Conservation (phyloP, 495 filamentous ascomycete genomes). For the Daldinia concentrica region DNA sequence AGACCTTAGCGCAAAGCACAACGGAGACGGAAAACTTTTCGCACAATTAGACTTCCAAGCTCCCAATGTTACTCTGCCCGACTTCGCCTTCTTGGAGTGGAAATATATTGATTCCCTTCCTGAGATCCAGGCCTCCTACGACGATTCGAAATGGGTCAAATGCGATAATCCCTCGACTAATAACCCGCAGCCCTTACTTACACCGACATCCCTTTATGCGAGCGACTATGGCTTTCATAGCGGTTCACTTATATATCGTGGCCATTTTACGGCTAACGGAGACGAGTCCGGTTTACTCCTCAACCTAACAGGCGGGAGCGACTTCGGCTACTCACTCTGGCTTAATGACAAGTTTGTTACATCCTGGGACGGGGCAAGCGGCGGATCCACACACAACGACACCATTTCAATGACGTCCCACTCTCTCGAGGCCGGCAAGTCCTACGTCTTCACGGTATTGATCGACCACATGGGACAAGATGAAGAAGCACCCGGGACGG, state of each 20-base stretch:
- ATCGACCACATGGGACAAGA: conserved; percentile 78
- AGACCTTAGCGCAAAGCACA: background rate
- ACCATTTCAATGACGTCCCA: conserved; percentile 57
- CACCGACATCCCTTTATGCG: conserved; percentile 70
- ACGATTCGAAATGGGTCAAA: conserved; percentile 71
- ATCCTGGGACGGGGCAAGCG: conserved; percentile 63
- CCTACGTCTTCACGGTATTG: conserved; percentile 72
- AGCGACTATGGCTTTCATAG: conserved; percentile 80
- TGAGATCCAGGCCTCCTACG: conserved; percentile 71
- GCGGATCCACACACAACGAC: conserved; percentile 62
- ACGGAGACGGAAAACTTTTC: background rate
- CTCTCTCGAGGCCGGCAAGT: conserved; percentile 49
- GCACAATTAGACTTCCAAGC: conserved; percentile 51
- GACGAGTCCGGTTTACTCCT: conserved; percentile 64
- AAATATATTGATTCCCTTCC: conserved; percentile 76
- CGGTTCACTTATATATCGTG: conserved; percentile 73
- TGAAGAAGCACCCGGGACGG: conserved; percentile 67
- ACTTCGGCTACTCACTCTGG: conserved; percentile 66
- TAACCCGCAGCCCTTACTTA: conserved; percentile 64
- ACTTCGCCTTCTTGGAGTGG: conserved; percentile 67
- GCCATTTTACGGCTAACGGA: conserved; percentile 73
- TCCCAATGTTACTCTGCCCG: conserved; percentile 64
- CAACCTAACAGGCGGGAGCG: conserved; percentile 68
- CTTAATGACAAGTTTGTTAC: conserved; percentile 60
- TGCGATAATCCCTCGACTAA: conserved; percentile 65